These are phyloP conservation scores for Pichia cephalocereana DNA, from an alignment of 805 yeast genomes.

Conservation along the genomic window DNA sequence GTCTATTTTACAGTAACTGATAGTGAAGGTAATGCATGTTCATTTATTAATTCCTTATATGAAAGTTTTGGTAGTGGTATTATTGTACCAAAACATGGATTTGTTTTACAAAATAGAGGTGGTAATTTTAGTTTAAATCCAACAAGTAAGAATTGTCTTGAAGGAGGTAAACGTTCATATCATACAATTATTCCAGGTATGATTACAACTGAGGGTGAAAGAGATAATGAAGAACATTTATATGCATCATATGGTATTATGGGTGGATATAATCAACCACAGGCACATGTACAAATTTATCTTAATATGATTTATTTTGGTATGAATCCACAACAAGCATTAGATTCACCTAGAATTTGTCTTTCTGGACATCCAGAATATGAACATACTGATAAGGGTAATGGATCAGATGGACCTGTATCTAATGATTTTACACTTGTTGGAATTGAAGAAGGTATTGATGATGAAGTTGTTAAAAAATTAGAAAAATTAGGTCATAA, in stretches of 20 bases:
- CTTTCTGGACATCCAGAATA: conserved; percentile 42
- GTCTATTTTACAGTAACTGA: conserved; percentile 62
- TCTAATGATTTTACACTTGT: conserved; percentile 51
- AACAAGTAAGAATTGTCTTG: conserved; percentile 49
- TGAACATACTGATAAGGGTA: conserved; percentile 38
- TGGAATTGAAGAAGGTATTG: conserved; percentile 56
- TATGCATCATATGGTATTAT: conserved; percentile 59
- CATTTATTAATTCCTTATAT: conserved; percentile 70
- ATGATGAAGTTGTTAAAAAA: conserved; percentile 33
- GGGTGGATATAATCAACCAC: conserved; percentile 87
- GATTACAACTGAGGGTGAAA: conserved; percentile 38
- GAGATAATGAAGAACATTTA: conserved; percentile 29
- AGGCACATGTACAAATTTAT: conserved; percentile 73
- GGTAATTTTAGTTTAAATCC: conserved; percentile 59
- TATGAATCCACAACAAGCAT: conserved; percentile 59
- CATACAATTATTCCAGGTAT: conserved; percentile 81
- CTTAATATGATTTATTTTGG: conserved; percentile 56
- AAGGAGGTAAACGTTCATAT: conserved; percentile 65
- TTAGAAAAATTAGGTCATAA: conserved; percentile 50
- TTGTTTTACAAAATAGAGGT: conserved; percentile 68
- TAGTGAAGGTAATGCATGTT: conserved; percentile 66
- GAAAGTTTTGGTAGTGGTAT: conserved; percentile 64
- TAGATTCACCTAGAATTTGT: conserved; percentile 69
- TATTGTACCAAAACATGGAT: conserved; percentile 55
- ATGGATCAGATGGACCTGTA: conserved; percentile 58